Base-by-base conservation (phyloP, 2,329 filamentous ascomycete genomes). In the Zymoseptoria passerinii region DNA sequence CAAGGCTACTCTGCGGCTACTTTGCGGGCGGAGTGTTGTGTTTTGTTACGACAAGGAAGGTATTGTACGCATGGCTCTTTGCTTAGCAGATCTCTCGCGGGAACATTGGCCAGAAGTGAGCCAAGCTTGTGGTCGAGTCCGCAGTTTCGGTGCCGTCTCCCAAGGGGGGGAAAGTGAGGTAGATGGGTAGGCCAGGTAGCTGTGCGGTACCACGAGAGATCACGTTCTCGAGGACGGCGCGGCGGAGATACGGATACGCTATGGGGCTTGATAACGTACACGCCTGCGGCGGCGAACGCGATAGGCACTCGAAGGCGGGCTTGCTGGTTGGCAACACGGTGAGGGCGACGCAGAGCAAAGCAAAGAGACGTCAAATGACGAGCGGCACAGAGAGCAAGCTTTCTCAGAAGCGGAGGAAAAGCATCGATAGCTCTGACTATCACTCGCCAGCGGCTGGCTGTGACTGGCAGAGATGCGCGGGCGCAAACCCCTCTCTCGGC, bases 41-140 rank as follows among this genome's bases (percentile, higher is more conserved):
- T 58, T 29, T 58, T 60, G 58, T 51, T 57, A 56, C 61, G 60
- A 59, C 52, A 54, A 56, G 59, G 54, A 56, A 57, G 62, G 60
- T 61, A 65, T 65, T 54, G 60, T 62, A 65, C 63, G 63, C 66
- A 68, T 68, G 64, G 65, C 62, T 65, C 62, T 51, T 28, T 56
- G 58, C 56, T 62, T 60, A 65, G 59, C 53, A 57, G 58, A 35
- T 29, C 57, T 48, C 58, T 58, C 55, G 48, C 28, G 50, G 53
- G 58, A 55, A 65, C 66, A 67, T 67, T 66, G 66, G 63, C 58
- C 63, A 58, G 64, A 60, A 55, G 49, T 50, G 59, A 48, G 57
- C 48, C 57, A 58, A 55, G 53, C 53, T 50, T 51, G 60, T 56
- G 49, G 19, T 56, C 53, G 56, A 54, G 54, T 29, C 48, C 16